Evolutionary conservation across 768 basidiomycete genomes (phyloP).

Genomic region (Auriscalpium microsporum): DNA sequence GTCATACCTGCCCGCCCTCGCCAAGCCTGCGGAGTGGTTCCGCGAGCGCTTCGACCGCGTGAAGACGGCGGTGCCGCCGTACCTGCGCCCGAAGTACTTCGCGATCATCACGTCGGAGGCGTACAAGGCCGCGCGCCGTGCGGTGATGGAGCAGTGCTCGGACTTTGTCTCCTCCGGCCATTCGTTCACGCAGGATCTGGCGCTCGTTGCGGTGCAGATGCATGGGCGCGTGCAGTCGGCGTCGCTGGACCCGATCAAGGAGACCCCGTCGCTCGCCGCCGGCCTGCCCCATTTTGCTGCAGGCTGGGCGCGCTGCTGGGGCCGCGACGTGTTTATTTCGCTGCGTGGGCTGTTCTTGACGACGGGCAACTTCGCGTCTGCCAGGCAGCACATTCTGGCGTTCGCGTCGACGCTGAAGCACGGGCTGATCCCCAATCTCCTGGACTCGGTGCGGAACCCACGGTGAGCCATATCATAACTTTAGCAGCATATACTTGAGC

Average conservation of each 20-base stretch:
- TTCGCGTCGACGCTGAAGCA: constrained; percentile 93
- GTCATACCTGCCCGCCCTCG: constrained; percentile 49
- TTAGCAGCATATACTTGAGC: not conserved
- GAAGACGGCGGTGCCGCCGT: constrained; percentile 64
- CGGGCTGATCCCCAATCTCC: constrained; percentile 90
- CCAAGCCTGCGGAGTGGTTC: constrained; percentile 73
- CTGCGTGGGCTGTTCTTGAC: constrained; percentile 88
- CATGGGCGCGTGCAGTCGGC: constrained; percentile 86
- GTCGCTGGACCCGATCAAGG: constrained; percentile 65
- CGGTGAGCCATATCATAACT: constrained; percentile 37
- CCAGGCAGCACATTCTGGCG: constrained; percentile 83
- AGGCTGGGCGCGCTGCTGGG: constrained; percentile 97
- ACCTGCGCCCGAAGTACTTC: constrained; percentile 94
- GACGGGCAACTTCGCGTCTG: constrained; percentile 81
- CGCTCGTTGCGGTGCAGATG: constrained; percentile 83
- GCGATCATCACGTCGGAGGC: constrained; percentile 85
- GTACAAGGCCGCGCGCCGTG: constrained; percentile 82
- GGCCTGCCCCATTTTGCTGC: constrained; percentile 91
- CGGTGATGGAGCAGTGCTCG: constrained; percentile 80
- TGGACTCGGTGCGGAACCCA: constrained; percentile 82
- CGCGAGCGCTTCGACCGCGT: constrained; percentile 81
- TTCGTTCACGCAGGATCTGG: constrained; percentile 83
- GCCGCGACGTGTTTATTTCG: constrained; percentile 90
- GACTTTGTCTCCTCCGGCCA: constrained; percentile 83
- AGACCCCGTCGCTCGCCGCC: constrained; percentile 81